Conservation (phyloP, 352 stramenopile genomes). For the Pythium phragmiticola region DNA sequence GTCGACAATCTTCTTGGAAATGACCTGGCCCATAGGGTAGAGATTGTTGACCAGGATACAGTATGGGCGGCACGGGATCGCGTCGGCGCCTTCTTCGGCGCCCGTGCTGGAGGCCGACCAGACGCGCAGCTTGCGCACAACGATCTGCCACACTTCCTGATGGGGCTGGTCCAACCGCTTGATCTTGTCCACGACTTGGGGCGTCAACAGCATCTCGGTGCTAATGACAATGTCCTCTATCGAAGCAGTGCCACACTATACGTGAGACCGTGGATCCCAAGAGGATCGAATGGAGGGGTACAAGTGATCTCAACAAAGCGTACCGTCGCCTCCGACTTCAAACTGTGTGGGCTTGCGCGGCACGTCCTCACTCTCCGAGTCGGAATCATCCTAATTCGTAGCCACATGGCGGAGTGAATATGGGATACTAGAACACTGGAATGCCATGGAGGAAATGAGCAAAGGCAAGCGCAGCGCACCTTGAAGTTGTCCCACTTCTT, state of each 20-base stretch:
- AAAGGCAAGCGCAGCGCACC: conserved; percentile 28
- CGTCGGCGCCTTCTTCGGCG: conserved; percentile 52
- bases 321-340: conserved; percentile 77
- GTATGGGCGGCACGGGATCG: conserved; percentile 77
- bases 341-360: conserved; percentile 76
- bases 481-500: conserved; percentile 88
- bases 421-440: neutral
- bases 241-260: neutral
- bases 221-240: conserved; percentile 79
- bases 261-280: neutral
- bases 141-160: conserved; percentile 86
- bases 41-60: conserved; percentile 87
- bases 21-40: conserved; percentile 81
- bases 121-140: conserved; percentile 84
- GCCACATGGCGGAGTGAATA: conserved; percentile 10
- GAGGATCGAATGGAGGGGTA: no score
- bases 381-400: conserved; percentile 47
- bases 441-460: neutral
- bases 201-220: conserved; percentile 61
- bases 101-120: conserved; percentile 77
- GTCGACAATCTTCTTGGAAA: conserved; percentile 86
- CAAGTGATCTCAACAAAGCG: neutral
- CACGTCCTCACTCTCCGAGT: conserved; percentile 51
- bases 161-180: conserved; percentile 73
- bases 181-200: conserved; percentile 65